Evolutionary conservation across 352 stramenopile species (phyloP).

Genomic region (Pythium dissotocum): DNA sequence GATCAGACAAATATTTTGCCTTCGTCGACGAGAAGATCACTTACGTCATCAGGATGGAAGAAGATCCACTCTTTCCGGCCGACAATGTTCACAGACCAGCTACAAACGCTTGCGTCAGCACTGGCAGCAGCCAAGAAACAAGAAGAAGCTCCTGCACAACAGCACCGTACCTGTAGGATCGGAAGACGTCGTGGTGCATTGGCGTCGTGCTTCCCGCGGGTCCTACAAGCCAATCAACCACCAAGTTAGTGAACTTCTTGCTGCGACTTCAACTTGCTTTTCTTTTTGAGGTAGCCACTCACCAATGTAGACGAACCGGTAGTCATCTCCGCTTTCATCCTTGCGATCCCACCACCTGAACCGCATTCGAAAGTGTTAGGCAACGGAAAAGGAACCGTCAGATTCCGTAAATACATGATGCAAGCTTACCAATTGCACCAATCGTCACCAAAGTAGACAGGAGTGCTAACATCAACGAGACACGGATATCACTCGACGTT

Average conservation of each 20-base stretch:
- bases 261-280: not conserved
- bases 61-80: constrained; percentile 95
- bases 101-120: constrained; percentile 15
- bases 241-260: not conserved
- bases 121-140: not conserved
- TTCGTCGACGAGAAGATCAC: constrained; percentile 6
- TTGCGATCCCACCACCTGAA: constrained; percentile 80
- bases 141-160: not conserved
- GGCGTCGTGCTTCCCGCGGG: constrained; percentile 87
- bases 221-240: constrained; percentile 37
- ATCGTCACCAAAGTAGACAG: constrained; percentile 87
- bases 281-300: not conserved
- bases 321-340: constrained; percentile 76
- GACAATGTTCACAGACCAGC: constrained; percentile 96
- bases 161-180: constrained; percentile 86
- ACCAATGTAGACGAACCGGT: constrained; percentile 97
- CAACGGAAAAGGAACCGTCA: too few species aligned
- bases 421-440: constrained; percentile 89
- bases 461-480: constrained; percentile 46
- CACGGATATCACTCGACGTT: constrained; percentile 28
- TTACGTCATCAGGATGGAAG: constrained; percentile 76
- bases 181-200: constrained; percentile 96
- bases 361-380: not conserved
- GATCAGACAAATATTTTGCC: not conserved
- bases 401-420: not conserved